Base-by-base conservation (phyloP, 1,139 yeast genomes). In the Magnusiomyces clavatus region DNA sequence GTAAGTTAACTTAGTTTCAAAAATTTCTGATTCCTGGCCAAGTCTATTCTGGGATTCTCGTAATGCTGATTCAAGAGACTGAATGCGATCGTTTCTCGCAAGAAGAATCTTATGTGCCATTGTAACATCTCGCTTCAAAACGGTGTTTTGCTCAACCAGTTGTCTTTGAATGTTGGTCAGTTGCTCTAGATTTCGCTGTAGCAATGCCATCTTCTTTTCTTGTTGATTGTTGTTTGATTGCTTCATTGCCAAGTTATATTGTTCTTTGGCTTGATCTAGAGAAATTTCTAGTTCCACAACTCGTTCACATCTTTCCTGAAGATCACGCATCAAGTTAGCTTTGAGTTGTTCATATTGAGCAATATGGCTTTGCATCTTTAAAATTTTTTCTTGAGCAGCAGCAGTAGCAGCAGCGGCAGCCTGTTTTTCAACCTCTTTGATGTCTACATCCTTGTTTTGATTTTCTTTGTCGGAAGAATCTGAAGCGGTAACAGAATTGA, bases 61-160 rank as follows among this genome's bases (percentile, higher is more conserved):
- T 50, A 85, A 69, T 31, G 78, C 66, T 16, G 64, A 61, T 59
- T 82, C 83, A 54, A 86, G 71, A 43, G 76, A 74, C 51, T 72
- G 71, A 47, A 85, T 83, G 48, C 86, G 76, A 52, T 74, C 75
- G 56, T 80, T 81, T 51, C 89, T 74, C 31, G 80, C 73, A 29
- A 77, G 82, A 37, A 83, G 75, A 50, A 84, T 75, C 60, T 79
- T 77, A 56, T 81, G 81, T 47, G 82, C 75, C 14, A 81, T 73
- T 31, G 75, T 72, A 12, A 81, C 69, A 60, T 77, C 80, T 53
- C 66, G 72, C 57, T 70, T 69, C 37, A 78, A 60, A 20, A 69
- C 59, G 20, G 67, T 61, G 58, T 78, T 78, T 58, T 77, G 80
- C 48, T 75, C 77, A 39, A 74, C 70, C 19, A 78, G 64, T 55